Base-by-base conservation (phyloP, 306 rosid species). In the Quercus ilex region DNA sequence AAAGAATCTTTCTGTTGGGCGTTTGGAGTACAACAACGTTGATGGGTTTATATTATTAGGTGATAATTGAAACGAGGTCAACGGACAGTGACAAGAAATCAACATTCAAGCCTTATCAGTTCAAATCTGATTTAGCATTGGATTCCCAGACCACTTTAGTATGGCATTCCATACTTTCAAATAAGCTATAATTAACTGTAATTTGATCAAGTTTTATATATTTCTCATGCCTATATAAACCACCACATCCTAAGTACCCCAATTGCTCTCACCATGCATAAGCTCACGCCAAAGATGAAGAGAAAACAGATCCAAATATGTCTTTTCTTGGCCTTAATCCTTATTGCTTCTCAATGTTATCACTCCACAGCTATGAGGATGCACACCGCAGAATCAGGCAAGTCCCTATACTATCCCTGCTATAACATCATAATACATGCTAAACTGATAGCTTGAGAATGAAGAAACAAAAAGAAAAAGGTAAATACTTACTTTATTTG, bases 141-240 rank as follows among this genome's bases (percentile, higher is more conserved):
- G 86, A 83, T 79, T 79, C 86, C 83, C 78, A 62, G 73, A 31
- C 77, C 58, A 9, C 62, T 82, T 57, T 73, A 58, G 49, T 38
- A 57, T 56, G 76, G 10, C 43, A 57, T 63, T 26, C 56, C 76
- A 56, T 57, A 31, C 38, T 78, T 78, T 82, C 79, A 83, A 82
- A 74, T 18, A 4, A n/a, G 38, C 26, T 30, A 83, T 83, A 52
- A 78, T 78, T 31, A 83, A 23, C 8, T 3, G 5, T 30, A 18
- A 62, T 10, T 38, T 73, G 38, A 74, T 9, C 57, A 49, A 26
- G 43, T 69, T 30, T 65, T 65, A 67, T 55, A 64, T 10, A 67
- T 23, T 57, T 71, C 41, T 33, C 74, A 74, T 46, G 80, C 77
- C 52, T 80, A 57, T 56, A 12, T 68, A 49, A 74, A 33, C 43